phyloP scores from a whole-genome alignment of 805 yeast species.

The Sugiyamaella smithiae region DNA sequence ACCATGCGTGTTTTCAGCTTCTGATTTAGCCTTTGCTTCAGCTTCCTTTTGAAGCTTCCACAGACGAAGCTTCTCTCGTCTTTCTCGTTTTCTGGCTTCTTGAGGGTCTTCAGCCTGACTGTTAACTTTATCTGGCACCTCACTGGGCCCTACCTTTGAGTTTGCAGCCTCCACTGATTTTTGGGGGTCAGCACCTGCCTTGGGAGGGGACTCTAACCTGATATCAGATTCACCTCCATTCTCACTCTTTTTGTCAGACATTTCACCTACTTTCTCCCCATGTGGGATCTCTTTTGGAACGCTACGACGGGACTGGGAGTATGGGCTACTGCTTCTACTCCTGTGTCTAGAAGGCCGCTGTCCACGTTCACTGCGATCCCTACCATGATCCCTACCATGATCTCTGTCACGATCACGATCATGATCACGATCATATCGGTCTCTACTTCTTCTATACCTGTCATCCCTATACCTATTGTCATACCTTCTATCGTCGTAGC shows the following conservation, averaged over 20 bases:
- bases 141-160: no score
- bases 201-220: no score
- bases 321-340: constrained; percentile 6
- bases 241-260: no score
- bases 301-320: no score
- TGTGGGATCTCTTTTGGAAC: no score
- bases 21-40: constrained; percentile 27
- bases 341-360: neutral
- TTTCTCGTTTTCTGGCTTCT: constrained; percentile 38
- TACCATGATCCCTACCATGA: constrained; percentile 13
- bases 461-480: constrained; percentile 9
- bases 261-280: no score
- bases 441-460: constrained; percentile 10
- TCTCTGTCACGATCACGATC: constrained; percentile 18
- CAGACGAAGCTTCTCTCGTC: constrained; percentile 54
- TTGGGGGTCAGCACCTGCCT: no score
- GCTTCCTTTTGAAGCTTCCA: constrained; percentile 59
- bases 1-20: constrained; percentile 2
- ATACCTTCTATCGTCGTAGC: constrained; percentile 6
- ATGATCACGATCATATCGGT: constrained; percentile 9
- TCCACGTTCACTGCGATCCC: constrained; percentile 6
- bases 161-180: no score
- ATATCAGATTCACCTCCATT: no score
- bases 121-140: no score
- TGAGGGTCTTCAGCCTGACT: constrained; percentile 26